A percentile compares a stretch with the other conserved stretches of the same genome.
phyloP scores from a whole-genome alignment of 129 eudicot species.

The Cynara cardunculus region DNA sequence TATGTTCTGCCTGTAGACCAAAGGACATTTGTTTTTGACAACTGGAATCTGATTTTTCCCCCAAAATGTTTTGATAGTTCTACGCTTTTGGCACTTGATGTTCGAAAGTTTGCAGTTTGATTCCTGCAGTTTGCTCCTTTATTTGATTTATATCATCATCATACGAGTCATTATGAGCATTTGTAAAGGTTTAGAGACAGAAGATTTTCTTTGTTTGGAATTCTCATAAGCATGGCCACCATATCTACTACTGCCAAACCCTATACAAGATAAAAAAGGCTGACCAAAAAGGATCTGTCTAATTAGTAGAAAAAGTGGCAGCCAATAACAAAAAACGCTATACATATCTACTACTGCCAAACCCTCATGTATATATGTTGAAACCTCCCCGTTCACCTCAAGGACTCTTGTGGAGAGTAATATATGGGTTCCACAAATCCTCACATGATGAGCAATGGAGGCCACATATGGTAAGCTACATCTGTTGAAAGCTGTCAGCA shows the following conservation, averaged over 20 bases:
- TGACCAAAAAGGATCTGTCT: background rate
- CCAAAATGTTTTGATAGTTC: background rate
- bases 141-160: background rate
- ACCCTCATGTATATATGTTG: no score
- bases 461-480: no score
- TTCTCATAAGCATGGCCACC: background rate
- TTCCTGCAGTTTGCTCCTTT: background rate
- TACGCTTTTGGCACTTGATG: background rate
- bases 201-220: no score
- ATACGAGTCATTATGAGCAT: background rate
- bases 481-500: no score
- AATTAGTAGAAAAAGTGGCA: background rate
- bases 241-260: background rate
- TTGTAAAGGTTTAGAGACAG: background rate
- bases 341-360: no score
- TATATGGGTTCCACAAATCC: no score
- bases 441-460: no score
- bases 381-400: no score
- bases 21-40: no score
- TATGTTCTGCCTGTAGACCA: background rate
- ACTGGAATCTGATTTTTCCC: background rate
- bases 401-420: no score
- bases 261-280: background rate
- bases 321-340: background rate
- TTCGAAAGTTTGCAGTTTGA: background rate